Base-by-base conservation (phyloP, 805 yeast genomes). In the Wickerhamomyces kurtzmanii region DNA sequence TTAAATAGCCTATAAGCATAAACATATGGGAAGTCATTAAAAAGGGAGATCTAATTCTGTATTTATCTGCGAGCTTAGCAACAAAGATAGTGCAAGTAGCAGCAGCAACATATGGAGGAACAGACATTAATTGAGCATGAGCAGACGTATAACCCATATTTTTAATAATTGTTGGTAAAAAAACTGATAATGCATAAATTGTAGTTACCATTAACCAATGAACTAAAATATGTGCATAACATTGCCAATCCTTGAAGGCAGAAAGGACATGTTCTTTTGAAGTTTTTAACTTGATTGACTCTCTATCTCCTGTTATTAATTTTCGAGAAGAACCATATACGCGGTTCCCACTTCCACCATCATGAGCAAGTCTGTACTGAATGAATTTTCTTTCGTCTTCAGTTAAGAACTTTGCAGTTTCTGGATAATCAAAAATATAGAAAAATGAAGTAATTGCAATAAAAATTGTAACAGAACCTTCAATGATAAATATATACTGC, bases 401-500 rank as follows among this genome's bases (percentile, higher is more conserved):
- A 18, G 47, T 51, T 31, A 57, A 57, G 31, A 46, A 49, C 42
- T 59, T 53, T 3, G 53, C 41, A 11, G 52, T 49, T 14, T 49
- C 51, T 19, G 55, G 47, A 22, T 51, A 45, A 36, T 56, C 59
- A 12, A 63, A 60, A 18, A 63, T 37, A 20, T 55, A 49, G 28
- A 53, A 53, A 20, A 40, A 39, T 13, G 51, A 36, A 5, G 49
- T 40, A n/a, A 58, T 53, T 4, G 47, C 50, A 21, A 48, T 51
- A 6, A 57, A 43, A 12, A 46, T 23, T 3, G 65, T 52, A 10
- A 62, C 49, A 3, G 51, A 39, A 19, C 71, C 66, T 43, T 65
- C 71, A 14, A 65, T 49, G 11, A 66, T 51, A 31, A 48, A 66
- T 17, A 65, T 53, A 43, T 59, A 65, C 34, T 63, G 53, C 65